Evolutionary conservation across 192 early-diverging fungal genomes (phyloP), one percentile per base, ranked within the genome.

Genomic region (Coemansia reversa): DNA sequence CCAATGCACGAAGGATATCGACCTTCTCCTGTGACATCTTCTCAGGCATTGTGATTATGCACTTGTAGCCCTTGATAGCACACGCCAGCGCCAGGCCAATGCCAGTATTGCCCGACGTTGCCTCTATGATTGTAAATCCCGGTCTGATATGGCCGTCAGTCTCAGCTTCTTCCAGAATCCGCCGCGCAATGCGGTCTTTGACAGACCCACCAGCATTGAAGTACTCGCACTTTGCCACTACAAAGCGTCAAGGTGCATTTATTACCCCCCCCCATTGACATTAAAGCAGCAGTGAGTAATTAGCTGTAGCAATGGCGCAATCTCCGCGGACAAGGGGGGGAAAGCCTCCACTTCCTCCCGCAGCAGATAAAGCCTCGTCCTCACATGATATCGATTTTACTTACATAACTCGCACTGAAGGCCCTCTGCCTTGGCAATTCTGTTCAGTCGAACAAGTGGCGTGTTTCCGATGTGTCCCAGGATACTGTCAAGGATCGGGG

Each of bases 11-110:
- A 65, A 99, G 85, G 5, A 99, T 92, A 74, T 97, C 97, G 19
- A 98, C 96, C 87, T 99, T 99, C 79, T 99, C 97, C 82, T 97
- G 91, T 55, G 90, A 93, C 97, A 99, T 99, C 77, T 99, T 99
- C 79, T 99, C 97, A 24, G 97, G 97, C 24, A 99, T 84, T 12
- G 97, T 99, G 64, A 99, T 99, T 71, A 99, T 96, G 68, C 91
- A 88, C 63, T 91, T 87, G 85, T 99, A 99, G 29, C 97, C 97
- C 84, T 97, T 99, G 53, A 99, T 93, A n/a, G 97, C 96, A 49
- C 92, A 94, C 59, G 95, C 87, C 35, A 99, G 81, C 51, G 97
- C 97, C 51, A 99, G 86, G 50, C 97, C 97, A 70, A 99, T 99
- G 64, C 97, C 97, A 28, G 97, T 99, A 84, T 99, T 99, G 70